Percentiles rank a stretch among this genome's conserved stretches.
These are phyloP conservation scores for Phialophora tarda DNA, from an alignment of 2,329 filamentous ascomycete genomes.

Conservation along the genomic window DNA sequence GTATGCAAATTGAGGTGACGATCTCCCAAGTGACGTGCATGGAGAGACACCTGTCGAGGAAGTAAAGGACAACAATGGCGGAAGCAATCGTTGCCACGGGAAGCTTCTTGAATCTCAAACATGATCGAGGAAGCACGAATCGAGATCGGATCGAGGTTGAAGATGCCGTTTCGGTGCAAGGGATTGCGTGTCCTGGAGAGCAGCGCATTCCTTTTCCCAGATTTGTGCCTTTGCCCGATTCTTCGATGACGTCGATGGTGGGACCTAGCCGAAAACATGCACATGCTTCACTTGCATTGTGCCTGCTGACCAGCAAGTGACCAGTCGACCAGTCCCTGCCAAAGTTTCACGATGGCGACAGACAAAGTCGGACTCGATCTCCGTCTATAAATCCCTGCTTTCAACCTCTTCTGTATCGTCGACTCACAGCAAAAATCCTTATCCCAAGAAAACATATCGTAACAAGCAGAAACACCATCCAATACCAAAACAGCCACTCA, in stretches of 20 bases:
- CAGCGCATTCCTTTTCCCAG: constrained; percentile 11
- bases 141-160: neutral
- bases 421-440: neutral
- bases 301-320: constrained; percentile 5
- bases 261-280: constrained; percentile 1
- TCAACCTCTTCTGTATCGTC: neutral
- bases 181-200: constrained; percentile 15
- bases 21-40: constrained; percentile 5
- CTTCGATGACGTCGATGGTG: constrained; percentile 21
- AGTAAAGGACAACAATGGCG: constrained; percentile 5
- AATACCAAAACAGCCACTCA: constrained; percentile 10
- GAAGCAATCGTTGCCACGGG: constrained; percentile 15
- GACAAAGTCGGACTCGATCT: neutral
- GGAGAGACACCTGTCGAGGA: neutral
- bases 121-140: constrained; percentile 7
- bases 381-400: constrained; percentile 17
- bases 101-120: constrained; percentile 13
- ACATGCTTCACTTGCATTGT: constrained; percentile 6
- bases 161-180: neutral
- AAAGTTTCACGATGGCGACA: constrained; percentile 9
- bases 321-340: neutral
- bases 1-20: constrained; percentile 7
- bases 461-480: neutral
- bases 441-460: neutral
- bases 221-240: neutral